Conservation (phyloP, 257 asterid species). For the Scutellaria galericulata region DNA sequence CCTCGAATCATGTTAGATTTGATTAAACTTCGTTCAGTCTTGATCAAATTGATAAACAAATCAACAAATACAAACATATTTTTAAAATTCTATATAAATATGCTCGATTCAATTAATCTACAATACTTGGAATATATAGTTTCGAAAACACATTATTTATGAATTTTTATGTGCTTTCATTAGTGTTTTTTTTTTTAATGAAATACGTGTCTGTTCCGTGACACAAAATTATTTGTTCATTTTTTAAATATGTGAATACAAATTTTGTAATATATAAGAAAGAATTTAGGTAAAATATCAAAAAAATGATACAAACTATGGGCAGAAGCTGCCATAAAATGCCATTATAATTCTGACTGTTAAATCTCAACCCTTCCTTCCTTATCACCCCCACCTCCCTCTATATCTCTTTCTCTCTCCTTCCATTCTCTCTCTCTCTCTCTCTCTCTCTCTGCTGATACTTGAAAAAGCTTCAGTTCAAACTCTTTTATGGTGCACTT, state of each 20-base stretch:
- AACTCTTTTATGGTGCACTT: slow-evolving; percentile 41
- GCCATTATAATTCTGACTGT: slow-evolving; percentile 68
- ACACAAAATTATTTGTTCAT: slow-evolving; percentile 12
- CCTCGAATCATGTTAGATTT: too few relatives aligned
- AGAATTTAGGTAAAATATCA: slow-evolving; percentile 14
- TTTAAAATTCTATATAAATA: too few relatives aligned
- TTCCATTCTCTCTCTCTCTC: slow-evolving; percentile 8
- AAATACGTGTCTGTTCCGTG: not conserved
- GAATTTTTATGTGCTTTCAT: not conserved
- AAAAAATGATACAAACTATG: slow-evolving; percentile 32
- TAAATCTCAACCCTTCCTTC: slow-evolving; percentile 96
- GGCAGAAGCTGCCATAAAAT: slow-evolving; percentile 66
- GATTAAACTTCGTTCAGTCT: too few relatives aligned
- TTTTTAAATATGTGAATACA: slow-evolving; percentile 25
- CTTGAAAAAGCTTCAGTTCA: slow-evolving; percentile 25
- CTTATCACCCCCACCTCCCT: slow-evolving; percentile 71
- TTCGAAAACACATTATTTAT: not conserved
- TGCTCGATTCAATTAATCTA: too few relatives aligned
- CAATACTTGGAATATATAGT: not conserved
- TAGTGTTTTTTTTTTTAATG: not conserved
- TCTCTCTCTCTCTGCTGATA: slow-evolving; percentile 28
- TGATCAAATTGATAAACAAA: too few relatives aligned
- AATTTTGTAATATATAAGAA: slow-evolving; percentile 34
- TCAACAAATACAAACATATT: too few relatives aligned
- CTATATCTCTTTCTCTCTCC: slow-evolving; percentile 34